Conservation (phyloP, 352 stramenopile genomes). For the Stramenopiles sp. region DNA sequence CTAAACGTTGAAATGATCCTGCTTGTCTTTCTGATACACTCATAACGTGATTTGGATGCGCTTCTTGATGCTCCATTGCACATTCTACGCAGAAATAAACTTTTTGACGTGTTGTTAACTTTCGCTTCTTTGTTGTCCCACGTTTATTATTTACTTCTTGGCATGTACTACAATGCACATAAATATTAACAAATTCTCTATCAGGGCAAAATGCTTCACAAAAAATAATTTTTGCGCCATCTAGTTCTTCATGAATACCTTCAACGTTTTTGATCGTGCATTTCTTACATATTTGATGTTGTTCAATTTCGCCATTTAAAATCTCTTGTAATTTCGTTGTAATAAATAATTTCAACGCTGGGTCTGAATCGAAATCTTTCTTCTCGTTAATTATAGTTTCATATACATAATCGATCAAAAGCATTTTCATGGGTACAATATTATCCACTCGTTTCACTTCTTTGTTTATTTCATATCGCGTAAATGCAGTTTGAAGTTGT, state of each 20-base stretch:
- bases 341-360: neutral
- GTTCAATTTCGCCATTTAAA: neutral
- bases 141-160: neutral
- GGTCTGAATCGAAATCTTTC: neutral
- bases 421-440: neutral
- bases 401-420: neutral
- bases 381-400: neutral
- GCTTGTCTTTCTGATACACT: neutral
- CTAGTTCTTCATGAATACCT: neutral
- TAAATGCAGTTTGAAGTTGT: neutral
- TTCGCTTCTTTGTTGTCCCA: neutral
- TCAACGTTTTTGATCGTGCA: neutral
- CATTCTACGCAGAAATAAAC: neutral
- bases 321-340: neutral
- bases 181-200: neutral
- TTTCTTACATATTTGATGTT: neutral
- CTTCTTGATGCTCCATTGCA: neutral
- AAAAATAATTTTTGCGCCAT: neutral
- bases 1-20: neutral
- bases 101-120: neutral
- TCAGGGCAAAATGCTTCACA: neutral
- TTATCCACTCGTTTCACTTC: neutral
- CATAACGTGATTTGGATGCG: neutral
- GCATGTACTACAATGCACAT: neutral
- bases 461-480: conserved; percentile 8